Evolutionary conservation across 371 early-diverging fungal species (phyloP).

Genomic region (Mucor circinelloides): DNA sequence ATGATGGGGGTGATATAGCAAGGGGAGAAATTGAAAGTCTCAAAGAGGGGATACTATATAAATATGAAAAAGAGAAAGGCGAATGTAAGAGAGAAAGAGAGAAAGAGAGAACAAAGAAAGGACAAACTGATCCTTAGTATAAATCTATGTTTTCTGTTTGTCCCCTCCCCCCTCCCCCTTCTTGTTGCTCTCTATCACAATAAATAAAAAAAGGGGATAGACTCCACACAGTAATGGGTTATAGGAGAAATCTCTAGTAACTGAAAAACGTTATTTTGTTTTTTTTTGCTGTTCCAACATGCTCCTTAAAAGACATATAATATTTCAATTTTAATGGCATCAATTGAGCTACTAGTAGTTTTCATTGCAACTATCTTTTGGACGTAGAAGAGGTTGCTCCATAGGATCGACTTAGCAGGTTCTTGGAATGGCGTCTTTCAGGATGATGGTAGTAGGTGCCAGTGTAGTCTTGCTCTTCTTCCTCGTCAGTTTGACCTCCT

Average conservation of each 20-base stretch:
- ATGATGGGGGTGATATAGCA: not conserved
- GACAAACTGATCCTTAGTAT: not conserved
- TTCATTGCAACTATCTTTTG: not conserved
- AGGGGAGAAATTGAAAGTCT: not conserved
- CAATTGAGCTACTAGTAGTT: constrained; percentile 7
- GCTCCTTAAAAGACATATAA: not conserved
- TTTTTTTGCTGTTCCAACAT: not conserved
- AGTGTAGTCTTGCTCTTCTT: constrained; percentile 31
- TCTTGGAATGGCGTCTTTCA: constrained; percentile 46
- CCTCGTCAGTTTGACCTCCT: constrained; percentile 38
- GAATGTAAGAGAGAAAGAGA: not conserved
- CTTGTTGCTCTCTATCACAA: not conserved
- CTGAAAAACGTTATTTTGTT: not conserved
- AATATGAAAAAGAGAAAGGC: not conserved
- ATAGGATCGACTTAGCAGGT: constrained; percentile 22
- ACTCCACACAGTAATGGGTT: not conserved
- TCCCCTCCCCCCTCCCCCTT: not conserved
- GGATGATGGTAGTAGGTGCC: constrained; percentile 64
- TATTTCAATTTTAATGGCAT: constrained; percentile 12
- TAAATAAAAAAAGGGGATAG: not conserved
- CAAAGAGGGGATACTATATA: too few species aligned
- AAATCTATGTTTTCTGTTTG: not conserved
- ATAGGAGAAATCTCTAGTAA: not conserved
- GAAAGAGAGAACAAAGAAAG: constrained; percentile 4
- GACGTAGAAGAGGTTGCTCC: constrained; percentile 18